A percentile compares a stretch with the other conserved stretches of the same genome.
Conservation (phyloP, 306 rosid species). For the Fragaria iinumae region DNA sequence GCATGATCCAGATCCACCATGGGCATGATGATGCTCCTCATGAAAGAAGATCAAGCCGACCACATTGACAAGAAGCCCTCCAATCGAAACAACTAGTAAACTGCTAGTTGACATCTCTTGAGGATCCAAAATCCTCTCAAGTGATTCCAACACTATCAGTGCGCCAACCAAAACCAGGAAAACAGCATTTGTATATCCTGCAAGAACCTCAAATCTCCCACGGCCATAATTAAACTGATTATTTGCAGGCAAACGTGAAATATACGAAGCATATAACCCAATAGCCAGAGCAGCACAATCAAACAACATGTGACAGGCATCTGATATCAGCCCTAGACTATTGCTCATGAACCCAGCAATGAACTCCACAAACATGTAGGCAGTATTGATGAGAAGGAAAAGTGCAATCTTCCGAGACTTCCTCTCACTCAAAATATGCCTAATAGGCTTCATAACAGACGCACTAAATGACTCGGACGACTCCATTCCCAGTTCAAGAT, state of each 20-base stretch:
- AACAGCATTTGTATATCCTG: constrained; percentile 85
- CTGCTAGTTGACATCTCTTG: constrained; percentile 86
- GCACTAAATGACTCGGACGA: constrained; percentile 41
- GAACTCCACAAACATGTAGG: constrained; percentile 88
- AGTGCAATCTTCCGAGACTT: constrained; percentile 85
- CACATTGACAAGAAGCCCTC: constrained; percentile 83
- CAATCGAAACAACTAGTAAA: constrained; percentile 73
- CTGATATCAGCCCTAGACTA: constrained; percentile 90
- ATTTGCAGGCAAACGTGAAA: constrained; percentile 89
- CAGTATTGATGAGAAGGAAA: constrained; percentile 82
- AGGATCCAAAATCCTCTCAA: constrained; percentile 94
- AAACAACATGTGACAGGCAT: constrained; percentile 97
- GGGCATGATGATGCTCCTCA: constrained; percentile 97
- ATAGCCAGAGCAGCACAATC: constrained; percentile 98
- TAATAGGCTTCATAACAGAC: constrained; percentile 65
- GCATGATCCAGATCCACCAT: constrained; percentile 64
- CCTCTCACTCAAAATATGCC: constrained; percentile 86
- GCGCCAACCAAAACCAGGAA: constrained; percentile 90
- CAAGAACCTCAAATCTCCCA: constrained; percentile 93
- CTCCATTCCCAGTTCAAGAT: constrained; percentile 51
- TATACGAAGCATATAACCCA: constrained; percentile 91
- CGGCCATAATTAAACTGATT: constrained; percentile 74
- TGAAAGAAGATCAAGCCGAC: constrained; percentile 88
- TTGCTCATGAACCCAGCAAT: constrained; percentile 91
- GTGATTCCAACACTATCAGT: constrained; percentile 80